These are phyloP conservation scores for Phytomonas sp. DNA, from an alignment of 208 protist species.

Conservation along the genomic window DNA sequence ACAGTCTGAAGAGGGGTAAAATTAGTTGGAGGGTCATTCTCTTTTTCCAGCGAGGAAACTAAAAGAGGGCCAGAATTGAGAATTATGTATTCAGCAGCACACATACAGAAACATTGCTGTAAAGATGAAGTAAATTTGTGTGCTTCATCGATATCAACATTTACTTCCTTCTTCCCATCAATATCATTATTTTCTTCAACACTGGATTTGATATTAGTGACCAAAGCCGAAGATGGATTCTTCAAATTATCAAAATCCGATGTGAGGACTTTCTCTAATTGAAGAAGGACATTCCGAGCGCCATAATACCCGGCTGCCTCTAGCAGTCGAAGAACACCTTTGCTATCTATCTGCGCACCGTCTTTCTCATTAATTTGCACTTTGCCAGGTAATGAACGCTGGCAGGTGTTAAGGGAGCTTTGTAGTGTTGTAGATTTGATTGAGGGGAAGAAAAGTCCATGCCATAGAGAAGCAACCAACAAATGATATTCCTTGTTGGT, in stretches of 20 bases:
- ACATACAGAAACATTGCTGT: not conserved
- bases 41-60: not conserved
- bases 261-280: not conserved
- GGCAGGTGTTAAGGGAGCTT: not conserved
- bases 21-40: not conserved
- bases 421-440: not conserved
- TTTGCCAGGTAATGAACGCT: not conserved
- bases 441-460: slow-evolving; percentile 7
- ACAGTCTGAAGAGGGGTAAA: slow-evolving; percentile 2
- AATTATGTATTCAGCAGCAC: not conserved
- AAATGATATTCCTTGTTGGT: not conserved
- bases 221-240: not conserved
- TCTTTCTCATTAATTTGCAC: not conserved
- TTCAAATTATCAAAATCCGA: not conserved
- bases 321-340: not conserved
- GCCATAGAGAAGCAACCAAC: not conserved
- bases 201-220: not conserved
- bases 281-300: not conserved
- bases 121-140: not conserved
- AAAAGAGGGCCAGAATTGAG: not conserved
- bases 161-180: not conserved
- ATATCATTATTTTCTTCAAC: not conserved
- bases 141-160: not conserved
- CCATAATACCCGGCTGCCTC: not conserved
- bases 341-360: not conserved